These are phyloP conservation scores for Mariannaea elegans DNA, from an alignment of 2,329 filamentous ascomycete species.

Conservation along the genomic window DNA sequence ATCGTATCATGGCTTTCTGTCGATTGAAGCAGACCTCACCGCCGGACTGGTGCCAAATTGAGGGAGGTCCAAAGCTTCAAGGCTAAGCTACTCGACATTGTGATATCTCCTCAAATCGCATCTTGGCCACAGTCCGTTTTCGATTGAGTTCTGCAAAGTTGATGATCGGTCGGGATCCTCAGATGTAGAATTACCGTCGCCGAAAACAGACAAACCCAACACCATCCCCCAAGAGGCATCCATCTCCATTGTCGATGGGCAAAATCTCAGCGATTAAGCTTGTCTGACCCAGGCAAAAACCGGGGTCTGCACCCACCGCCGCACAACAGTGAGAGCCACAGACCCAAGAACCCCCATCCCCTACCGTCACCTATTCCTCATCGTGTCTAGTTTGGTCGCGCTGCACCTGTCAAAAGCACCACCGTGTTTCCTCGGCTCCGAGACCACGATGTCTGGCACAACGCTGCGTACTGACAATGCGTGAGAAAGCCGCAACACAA, in stretches of 20 bases:
- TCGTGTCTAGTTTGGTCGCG: constrained; percentile 33
- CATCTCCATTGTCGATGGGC: constrained; percentile 25
- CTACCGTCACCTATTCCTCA: constrained; percentile 33
- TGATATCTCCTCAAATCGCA: background rate
- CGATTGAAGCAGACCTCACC: background rate
- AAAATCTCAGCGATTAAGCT: constrained; percentile 35
- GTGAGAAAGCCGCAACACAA: background rate
- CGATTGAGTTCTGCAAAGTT: background rate
- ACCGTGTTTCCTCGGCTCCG: constrained; percentile 17
- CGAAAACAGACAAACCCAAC: constrained; percentile 18
- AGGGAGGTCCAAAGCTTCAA: background rate
- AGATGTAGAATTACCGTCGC: constrained; percentile 3
- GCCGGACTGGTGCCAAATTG: background rate
- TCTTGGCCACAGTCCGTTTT: background rate
- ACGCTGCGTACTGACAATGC: background rate
- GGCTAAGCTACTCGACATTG: background rate
- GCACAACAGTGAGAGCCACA: constrained; percentile 26
- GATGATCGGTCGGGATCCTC: constrained; percentile 9
- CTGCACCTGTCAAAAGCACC: constrained; percentile 26
- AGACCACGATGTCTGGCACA: background rate
- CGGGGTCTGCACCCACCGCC: constrained; percentile 35
- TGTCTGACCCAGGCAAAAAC: constrained; percentile 31
- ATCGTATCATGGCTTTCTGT: background rate
- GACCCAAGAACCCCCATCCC: constrained; percentile 11
- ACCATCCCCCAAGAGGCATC: constrained; percentile 36